Evolutionary conservation across 139 green algal species (phyloP).

Genomic region (Bryopsis sp.): DNA sequence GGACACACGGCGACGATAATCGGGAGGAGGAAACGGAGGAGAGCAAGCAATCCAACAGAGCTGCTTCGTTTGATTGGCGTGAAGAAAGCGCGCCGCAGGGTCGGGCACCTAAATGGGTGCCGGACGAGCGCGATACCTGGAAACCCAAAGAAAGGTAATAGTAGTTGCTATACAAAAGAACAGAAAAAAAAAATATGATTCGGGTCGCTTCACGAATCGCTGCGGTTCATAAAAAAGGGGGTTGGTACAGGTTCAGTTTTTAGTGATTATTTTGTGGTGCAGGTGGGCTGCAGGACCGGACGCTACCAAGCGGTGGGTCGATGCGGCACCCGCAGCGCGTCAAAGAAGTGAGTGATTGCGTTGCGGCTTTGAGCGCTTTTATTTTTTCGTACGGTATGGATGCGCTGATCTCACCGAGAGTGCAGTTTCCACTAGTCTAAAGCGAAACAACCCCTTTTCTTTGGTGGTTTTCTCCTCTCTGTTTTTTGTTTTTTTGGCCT

Average conservation of each 20-base stretch:
- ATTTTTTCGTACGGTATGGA: not conserved
- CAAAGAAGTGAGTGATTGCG: not conserved
- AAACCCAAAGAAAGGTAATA: constrained; percentile 7
- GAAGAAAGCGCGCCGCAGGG: not conserved
- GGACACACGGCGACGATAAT: not conserved
- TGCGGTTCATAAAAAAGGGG: too few species aligned
- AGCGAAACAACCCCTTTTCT: too few species aligned
- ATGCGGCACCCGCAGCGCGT: not conserved
- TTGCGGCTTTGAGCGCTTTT: not conserved
- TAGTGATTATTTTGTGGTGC: too few species aligned
- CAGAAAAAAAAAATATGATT: too few species aligned
- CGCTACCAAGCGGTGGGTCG: not conserved
- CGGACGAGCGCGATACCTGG: constrained; percentile 10
- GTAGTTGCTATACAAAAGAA: too few species aligned
- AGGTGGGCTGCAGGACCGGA: constrained; percentile 4
- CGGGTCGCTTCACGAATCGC: too few species aligned
- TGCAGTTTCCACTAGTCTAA: too few species aligned
- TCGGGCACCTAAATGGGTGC: not conserved
- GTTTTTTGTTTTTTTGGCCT: too few species aligned
- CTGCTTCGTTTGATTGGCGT: not conserved
- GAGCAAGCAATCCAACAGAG: not conserved
- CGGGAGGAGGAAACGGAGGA: not conserved
- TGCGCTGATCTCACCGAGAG: not conserved
- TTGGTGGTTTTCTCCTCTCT: too few species aligned
- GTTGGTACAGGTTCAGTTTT: too few species aligned